Conservation (phyloP, 768 basidiomycete genomes). For the Auricularia auricula-judae region DNA sequence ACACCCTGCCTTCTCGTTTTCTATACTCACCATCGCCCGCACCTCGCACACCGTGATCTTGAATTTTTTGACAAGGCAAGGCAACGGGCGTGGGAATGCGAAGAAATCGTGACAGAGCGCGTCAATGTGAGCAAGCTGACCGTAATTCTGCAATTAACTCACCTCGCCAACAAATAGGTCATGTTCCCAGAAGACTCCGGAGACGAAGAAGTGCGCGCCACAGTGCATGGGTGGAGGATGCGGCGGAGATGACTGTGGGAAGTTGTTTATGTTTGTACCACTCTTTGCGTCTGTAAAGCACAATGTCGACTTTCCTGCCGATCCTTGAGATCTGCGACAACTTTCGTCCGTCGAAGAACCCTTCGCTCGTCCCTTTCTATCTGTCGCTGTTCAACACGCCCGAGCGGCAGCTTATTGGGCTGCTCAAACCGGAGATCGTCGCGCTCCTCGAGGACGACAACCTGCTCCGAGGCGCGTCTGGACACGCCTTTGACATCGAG, state of each 20-base stretch:
- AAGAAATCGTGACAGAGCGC: slow-evolving; percentile 51
- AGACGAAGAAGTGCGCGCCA: slow-evolving; percentile 61
- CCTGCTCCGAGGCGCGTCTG: slow-evolving; percentile 39
- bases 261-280: no score
- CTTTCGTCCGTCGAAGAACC: slow-evolving; percentile 30
- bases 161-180: slow-evolving; percentile 32
- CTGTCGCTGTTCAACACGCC: slow-evolving; percentile 29
- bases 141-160: not conserved
- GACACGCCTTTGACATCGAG: slow-evolving; percentile 30
- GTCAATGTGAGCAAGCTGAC: slow-evolving; percentile 40
- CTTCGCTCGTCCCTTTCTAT: slow-evolving; percentile 44
- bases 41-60: slow-evolving; percentile 72
- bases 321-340: slow-evolving; percentile 67
- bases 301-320: slow-evolving; percentile 36
- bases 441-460: slow-evolving; percentile 17
- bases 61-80: slow-evolving; percentile 64
- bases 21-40: slow-evolving; percentile 82
- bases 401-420: slow-evolving; percentile 33
- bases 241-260: not conserved
- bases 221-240: slow-evolving; percentile 81
- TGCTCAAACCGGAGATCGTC: slow-evolving; percentile 23
- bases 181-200: slow-evolving; percentile 90
- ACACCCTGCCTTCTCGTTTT: slow-evolving; percentile 60
- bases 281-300: no score
- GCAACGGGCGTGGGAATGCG: slow-evolving; percentile 57